Evolutionary conservation across 2,329 filamentous ascomycete genomes (phyloP).

Genomic region (Colletotrichum karsti): DNA sequence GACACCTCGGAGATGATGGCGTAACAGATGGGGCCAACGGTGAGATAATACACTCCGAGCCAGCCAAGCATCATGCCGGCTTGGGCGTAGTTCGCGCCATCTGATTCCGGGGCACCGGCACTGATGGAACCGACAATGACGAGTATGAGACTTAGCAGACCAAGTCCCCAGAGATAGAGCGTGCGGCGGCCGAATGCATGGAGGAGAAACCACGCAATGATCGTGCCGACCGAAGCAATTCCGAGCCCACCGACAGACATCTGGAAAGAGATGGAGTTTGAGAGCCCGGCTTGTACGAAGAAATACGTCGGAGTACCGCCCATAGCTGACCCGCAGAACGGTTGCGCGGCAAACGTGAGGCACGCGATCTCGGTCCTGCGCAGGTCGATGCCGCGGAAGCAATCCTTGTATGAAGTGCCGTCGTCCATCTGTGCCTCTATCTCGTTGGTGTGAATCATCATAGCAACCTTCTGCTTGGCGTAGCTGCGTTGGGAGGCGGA

Average conservation of each 20-base stretch:
- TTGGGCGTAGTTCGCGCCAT: conserved; percentile 46
- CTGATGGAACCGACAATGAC: conserved; percentile 52
- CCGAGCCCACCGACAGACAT: conserved; percentile 38
- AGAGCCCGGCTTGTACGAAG: conserved; percentile 41
- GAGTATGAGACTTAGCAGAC: conserved; percentile 45
- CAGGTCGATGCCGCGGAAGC: conserved; percentile 51
- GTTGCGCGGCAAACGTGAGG: conserved; percentile 42
- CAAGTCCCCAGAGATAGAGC: conserved; percentile 50
- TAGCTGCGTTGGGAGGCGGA: neutral
- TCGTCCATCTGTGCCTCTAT: conserved; percentile 36
- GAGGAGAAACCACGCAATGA: conserved; percentile 53
- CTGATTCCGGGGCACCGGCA: conserved; percentile 43
- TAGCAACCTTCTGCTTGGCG: conserved; percentile 24
- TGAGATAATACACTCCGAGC: conserved; percentile 50
- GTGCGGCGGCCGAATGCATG: conserved; percentile 49
- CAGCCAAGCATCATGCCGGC: conserved; percentile 51
- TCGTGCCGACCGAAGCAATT: conserved; percentile 46
- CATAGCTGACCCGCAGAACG: conserved; percentile 39
- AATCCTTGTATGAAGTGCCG: conserved; percentile 50
- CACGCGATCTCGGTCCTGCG: conserved; percentile 47
- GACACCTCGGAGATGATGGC: conserved; percentile 36
- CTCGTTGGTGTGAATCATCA: conserved; percentile 31
- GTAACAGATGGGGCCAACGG: conserved; percentile 52
- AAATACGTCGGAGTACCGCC: conserved; percentile 43
- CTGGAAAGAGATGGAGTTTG: conserved; percentile 34